Evolutionary conservation across 73 alveolate genomes (phyloP).

Genomic region (Paramecium sexaurelia): DNA sequence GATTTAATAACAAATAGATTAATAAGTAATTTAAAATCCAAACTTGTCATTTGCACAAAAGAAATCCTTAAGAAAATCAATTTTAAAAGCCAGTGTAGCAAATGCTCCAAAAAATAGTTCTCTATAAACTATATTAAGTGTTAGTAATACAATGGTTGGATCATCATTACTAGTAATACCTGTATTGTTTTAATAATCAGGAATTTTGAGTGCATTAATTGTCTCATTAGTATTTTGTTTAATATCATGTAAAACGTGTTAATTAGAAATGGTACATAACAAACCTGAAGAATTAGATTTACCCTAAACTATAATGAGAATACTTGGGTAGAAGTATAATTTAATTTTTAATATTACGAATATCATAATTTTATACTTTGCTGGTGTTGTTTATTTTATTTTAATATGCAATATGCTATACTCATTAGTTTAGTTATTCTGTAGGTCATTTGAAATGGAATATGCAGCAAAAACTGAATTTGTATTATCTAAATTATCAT

Average conservation of each 20-base stretch:
- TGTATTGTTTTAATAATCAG: neutral
- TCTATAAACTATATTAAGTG: constrained; percentile 13
- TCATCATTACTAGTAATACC: constrained; percentile 37
- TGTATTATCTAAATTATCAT: neutral
- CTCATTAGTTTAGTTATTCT: neutral
- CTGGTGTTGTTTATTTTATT: constrained; percentile 29
- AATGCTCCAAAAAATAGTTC: constrained; percentile 33
- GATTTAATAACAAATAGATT: neutral
- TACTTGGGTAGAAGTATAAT: constrained; percentile 14
- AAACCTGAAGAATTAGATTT: constrained; percentile 47
- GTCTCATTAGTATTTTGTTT: constrained; percentile 25
- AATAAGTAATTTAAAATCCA: neutral
- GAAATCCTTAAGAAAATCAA: constrained; percentile 12
- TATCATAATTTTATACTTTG: constrained; percentile 33
- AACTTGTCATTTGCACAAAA: neutral
- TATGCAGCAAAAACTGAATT: constrained; percentile 23
- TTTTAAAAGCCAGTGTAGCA: neutral
- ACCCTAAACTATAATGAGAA: constrained; percentile 13
- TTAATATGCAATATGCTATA: constrained; percentile 47
- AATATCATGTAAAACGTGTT: constrained; percentile 24
- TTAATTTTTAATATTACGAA: neutral
- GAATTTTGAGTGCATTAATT: constrained; percentile 22
- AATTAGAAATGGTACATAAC: neutral
- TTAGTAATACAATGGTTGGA: constrained; percentile 46
- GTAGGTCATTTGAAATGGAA: neutral